phyloP scores from a whole-genome alignment of 139 green algal species.

The Auxenochlorella protothecoides region DNA sequence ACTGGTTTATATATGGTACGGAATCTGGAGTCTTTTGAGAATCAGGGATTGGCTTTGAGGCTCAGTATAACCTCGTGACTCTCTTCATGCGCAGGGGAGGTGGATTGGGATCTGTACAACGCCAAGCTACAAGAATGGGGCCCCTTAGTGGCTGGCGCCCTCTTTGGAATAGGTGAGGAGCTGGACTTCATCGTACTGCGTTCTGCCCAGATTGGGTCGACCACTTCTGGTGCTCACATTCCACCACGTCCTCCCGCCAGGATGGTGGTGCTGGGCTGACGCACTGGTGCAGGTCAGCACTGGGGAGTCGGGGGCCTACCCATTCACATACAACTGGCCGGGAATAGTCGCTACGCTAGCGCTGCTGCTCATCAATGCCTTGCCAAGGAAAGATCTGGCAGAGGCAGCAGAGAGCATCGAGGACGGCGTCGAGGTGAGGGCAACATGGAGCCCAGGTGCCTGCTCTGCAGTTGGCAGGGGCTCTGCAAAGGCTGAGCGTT shows the following conservation, averaged over 20 bases:
- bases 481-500: too few relatives aligned
- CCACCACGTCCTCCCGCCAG: constrained; percentile 1
- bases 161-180: constrained; percentile 27
- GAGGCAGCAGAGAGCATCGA: constrained; percentile 12
- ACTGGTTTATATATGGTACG: constrained; percentile 22
- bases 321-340: constrained; percentile 30
- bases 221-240: neutral
- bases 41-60: too few relatives aligned
- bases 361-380: constrained; percentile 33
- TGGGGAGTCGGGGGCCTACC: constrained; percentile 6
- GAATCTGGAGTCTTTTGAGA: too few relatives aligned
- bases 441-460: neutral
- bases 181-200: neutral
- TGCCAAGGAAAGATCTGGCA: constrained; percentile 20
- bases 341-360: constrained; percentile 33
- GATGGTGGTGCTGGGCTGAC: constrained; percentile 28
- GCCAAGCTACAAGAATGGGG: constrained; percentile 10
- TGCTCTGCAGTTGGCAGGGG: neutral
- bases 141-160: constrained; percentile 18
- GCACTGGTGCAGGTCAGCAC: constrained; percentile 20
- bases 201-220: neutral
- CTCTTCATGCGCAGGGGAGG: constrained; percentile 1
- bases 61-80: too few relatives aligned
- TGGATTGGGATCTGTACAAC: constrained; percentile 24
- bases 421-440: constrained; percentile 13